These are phyloP conservation scores for Monosporascus sp. DNA, from an alignment of 2,329 filamentous ascomycete genomes.

Conservation along the genomic window DNA sequence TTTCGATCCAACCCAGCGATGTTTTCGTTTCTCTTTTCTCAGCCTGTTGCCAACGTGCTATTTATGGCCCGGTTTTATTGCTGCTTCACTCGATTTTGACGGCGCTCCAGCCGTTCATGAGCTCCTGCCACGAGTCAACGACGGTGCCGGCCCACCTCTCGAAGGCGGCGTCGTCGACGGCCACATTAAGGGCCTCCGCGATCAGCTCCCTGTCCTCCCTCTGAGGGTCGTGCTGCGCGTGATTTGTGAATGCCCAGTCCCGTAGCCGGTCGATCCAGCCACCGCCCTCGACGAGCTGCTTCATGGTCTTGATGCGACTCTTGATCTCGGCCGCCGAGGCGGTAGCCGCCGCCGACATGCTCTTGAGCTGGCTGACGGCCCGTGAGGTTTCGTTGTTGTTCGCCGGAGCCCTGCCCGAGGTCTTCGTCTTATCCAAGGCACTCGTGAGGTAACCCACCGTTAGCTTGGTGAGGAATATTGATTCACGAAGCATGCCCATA, in stretches of 20 bases:
- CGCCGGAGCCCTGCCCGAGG: conserved; percentile 28
- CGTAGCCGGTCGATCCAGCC: conserved; percentile 34
- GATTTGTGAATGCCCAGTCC: conserved; percentile 26
- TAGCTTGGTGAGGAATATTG: conserved; percentile 27
- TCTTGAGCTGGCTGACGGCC: conserved; percentile 27
- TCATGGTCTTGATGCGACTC: conserved; percentile 26
- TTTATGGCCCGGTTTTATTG: neutral
- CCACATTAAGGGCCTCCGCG: conserved; percentile 13
- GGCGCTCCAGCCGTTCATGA: conserved; percentile 31
- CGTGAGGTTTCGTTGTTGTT: conserved; percentile 28
- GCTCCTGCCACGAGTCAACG: conserved; percentile 34
- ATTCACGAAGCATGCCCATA: conserved; percentile 33
- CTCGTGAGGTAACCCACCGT: conserved; percentile 24
- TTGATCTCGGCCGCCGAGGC: conserved; percentile 25
- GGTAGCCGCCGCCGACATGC: conserved; percentile 18
- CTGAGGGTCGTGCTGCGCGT: neutral
- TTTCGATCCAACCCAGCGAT: too few species aligned
- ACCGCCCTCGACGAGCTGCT: conserved; percentile 23
- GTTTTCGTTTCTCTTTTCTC: too few species aligned
- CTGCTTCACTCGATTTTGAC: conserved; percentile 31
- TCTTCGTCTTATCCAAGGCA: conserved; percentile 27
- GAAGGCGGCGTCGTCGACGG: conserved; percentile 24
- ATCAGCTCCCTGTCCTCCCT: conserved; percentile 8
- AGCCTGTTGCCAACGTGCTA: neutral
- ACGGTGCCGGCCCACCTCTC: conserved; percentile 31